phyloP scores from a whole-genome alignment of 192 early-diverging fungal species.

The Kappamyces sp. region DNA sequence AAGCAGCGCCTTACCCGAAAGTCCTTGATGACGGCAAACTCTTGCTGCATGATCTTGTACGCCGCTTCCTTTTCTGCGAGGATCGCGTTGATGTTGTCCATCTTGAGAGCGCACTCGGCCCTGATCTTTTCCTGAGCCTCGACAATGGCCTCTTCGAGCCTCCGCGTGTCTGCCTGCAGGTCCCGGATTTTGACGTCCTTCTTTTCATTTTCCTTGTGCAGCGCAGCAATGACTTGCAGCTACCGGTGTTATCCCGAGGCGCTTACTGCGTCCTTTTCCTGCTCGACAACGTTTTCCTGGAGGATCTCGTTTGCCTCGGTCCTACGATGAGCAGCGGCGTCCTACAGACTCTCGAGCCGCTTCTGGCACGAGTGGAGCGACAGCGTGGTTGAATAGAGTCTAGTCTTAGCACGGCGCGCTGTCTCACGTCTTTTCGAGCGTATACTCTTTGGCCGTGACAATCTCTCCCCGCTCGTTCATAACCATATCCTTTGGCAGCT shows the following conservation, averaged over 20 bases:
- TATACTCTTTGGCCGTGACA: constrained; percentile 39
- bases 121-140: constrained; percentile 34
- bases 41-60: constrained; percentile 55
- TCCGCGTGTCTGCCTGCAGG: constrained; percentile 37
- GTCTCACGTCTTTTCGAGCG: constrained; percentile 45
- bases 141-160: constrained; percentile 17
- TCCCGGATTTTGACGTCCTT: constrained; percentile 43
- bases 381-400: constrained; percentile 42
- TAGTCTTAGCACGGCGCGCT: constrained; percentile 9
- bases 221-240: constrained; percentile 58
- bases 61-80: constrained; percentile 53
- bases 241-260: constrained; percentile 12
- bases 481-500: constrained; percentile 34
- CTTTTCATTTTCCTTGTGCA: constrained; percentile 48
- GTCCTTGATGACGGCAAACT: constrained; percentile 59
- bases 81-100: constrained; percentile 37
- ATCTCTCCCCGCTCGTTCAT: constrained; percentile 44
- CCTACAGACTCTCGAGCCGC: constrained; percentile 40
- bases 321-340: constrained; percentile 11
- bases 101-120: constrained; percentile 39
- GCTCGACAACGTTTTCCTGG: constrained; percentile 44
- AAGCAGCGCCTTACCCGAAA: constrained; percentile 37
- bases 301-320: constrained; percentile 44
- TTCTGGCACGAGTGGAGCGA: constrained; percentile 34
- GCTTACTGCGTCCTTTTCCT: constrained; percentile 57